These are phyloP conservation scores for Nannochloropsis salina DNA, from an alignment of 108 stramenopile genomes.

Conservation along the genomic window DNA sequence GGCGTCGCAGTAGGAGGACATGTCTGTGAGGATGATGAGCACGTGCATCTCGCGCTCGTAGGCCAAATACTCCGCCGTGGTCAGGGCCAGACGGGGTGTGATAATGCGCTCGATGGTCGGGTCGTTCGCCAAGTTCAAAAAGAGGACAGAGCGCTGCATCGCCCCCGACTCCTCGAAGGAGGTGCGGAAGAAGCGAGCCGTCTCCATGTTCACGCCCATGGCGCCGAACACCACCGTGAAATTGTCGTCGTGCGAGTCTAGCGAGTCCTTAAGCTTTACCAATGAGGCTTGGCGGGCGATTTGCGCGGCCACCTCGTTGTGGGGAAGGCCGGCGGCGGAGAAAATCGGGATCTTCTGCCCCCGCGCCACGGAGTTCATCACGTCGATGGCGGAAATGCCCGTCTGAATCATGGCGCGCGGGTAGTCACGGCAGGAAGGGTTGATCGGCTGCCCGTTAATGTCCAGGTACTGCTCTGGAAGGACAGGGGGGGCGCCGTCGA, in stretches of 20 bases:
- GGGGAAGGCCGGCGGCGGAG: conserved; percentile 98
- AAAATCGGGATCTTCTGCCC: conserved; percentile 99
- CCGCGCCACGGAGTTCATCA: conserved; percentile 98
- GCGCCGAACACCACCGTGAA: conserved; percentile 99
- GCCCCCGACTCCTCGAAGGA: conserved; percentile 98
- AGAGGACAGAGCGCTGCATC: conserved; percentile 96
- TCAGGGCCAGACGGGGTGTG: conserved; percentile 89
- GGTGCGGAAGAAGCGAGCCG: conserved; percentile 93
- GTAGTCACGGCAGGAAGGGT: conserved; percentile 97
- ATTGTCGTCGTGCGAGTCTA: conserved; percentile 96
- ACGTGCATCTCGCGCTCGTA: conserved; percentile 99
- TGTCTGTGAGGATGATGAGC: conserved; percentile 96
- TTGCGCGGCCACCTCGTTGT: conserved; percentile 99
- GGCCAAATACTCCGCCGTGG: conserved; percentile 94
- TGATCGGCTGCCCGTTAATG: conserved; percentile 99
- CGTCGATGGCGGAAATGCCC: conserved; percentile 98
- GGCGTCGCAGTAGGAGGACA: conserved; percentile 98
- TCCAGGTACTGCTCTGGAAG: conserved; percentile 98
- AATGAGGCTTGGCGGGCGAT: conserved; percentile 97
- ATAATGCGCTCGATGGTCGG: conserved; percentile 99
- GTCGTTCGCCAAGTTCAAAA: conserved; percentile 98
- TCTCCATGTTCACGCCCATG: conserved; percentile 99
- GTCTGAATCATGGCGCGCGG: conserved; percentile 67
- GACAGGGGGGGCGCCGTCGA: conserved; percentile 93
- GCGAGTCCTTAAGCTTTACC: conserved; percentile 89